phyloP scores from a whole-genome alignment of 1,139 yeast species.

The Trichomonascaceae sp. region DNA sequence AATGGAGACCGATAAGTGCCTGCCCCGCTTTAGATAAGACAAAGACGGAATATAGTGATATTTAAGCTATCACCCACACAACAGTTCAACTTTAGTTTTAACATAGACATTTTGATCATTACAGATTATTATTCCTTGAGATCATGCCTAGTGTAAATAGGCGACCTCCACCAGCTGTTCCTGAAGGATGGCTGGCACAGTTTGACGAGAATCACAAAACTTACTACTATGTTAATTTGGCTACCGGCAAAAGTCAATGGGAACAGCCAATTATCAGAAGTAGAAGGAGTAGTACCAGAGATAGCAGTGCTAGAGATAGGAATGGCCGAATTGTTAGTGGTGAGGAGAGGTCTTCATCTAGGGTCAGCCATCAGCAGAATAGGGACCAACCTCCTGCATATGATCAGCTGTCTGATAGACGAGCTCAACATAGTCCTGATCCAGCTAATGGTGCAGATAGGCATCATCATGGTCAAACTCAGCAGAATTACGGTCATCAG shows the following conservation, averaged over 20 bases:
- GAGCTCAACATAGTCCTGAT: conserved; percentile 21
- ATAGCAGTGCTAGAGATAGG: not conserved
- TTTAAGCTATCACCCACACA: not conserved
- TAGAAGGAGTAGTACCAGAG: not conserved
- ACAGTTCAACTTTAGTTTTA: too few relatives aligned
- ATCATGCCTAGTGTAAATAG: conserved; percentile 9
- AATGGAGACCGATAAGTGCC: not conserved
- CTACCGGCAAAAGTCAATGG: conserved; percentile 84
- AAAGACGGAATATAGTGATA: not conserved
- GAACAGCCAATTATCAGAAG: conserved; percentile 40
- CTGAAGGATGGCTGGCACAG: conserved; percentile 70
- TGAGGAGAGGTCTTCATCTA: not conserved
- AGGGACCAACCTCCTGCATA: conserved; percentile 5
- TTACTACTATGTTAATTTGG: conserved; percentile 57
- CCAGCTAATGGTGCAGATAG: conserved; percentile 10
- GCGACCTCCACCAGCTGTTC: conserved; percentile 29
- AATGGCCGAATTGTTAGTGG: not conserved
- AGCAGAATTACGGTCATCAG: conserved; percentile 23
- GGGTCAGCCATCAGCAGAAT: not conserved
- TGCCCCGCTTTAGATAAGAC: not conserved
- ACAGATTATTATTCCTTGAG: not conserved
- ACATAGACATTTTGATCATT: not conserved
- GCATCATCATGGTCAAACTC: conserved; percentile 11
- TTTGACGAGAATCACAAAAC: conserved; percentile 76
- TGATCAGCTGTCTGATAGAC: conserved; percentile 22